Percentiles rank a stretch among this genome's conserved stretches.
These are phyloP conservation scores for Exophiala oligosperma DNA, from an alignment of 2,329 filamentous ascomycete genomes.

Conservation along the genomic window DNA sequence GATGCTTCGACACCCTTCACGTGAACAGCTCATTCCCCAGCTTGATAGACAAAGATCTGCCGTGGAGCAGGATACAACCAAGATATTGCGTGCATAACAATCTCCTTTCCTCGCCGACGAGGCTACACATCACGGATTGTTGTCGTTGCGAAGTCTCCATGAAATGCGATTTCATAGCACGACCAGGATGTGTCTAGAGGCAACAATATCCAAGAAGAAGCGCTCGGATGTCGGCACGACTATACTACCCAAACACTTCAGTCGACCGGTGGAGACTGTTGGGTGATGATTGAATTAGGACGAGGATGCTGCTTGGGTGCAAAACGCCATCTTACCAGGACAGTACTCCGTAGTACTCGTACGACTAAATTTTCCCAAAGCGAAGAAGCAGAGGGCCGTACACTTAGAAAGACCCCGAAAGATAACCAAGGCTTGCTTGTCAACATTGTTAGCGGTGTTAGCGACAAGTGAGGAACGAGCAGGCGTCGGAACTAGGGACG, in stretches of 20 bases:
- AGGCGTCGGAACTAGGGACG: not conserved
- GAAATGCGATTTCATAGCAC: not conserved
- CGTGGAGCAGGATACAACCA: not conserved
- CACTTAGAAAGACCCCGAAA: not conserved
- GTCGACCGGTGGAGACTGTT: not conserved
- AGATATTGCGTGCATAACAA: not conserved
- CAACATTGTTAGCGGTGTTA: not conserved
- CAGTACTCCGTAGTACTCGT: too few relatives aligned
- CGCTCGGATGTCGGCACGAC: not conserved
- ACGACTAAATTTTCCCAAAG: too few relatives aligned
- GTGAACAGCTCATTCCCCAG: not conserved
- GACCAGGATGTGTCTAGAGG: not conserved
- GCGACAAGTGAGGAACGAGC: not conserved
- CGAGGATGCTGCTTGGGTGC: not conserved
- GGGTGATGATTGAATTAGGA: not conserved
- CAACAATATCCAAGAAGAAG: not conserved
- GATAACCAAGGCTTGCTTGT: not conserved
- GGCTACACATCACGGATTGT: not conserved
- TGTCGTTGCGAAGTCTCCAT: too few relatives aligned
- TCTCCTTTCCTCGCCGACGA: not conserved
- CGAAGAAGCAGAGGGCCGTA: too few relatives aligned
- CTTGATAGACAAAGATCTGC: not conserved
- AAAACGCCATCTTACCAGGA: too few relatives aligned
- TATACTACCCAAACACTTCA: not conserved
- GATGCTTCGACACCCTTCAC: too few relatives aligned